A percentile compares a stretch with the other conserved stretches of the same genome.
Conservation (phyloP, 768 basidiomycete species). For the Pseudohyphozyma bogoriensis region DNA sequence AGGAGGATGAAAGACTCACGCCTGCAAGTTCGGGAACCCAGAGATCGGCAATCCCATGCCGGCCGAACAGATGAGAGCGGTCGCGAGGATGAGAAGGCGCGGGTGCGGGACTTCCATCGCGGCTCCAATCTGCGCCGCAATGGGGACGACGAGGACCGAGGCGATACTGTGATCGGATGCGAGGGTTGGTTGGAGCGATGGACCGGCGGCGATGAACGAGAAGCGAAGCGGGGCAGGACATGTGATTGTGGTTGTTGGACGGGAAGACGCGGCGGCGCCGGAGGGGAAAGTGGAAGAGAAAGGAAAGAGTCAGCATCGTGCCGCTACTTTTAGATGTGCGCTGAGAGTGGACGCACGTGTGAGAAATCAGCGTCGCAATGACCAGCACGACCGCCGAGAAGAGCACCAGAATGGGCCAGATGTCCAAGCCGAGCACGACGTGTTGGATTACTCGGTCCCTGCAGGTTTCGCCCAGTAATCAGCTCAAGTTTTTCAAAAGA, state of each 20-base stretch:
- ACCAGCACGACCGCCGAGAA: conserved; percentile 41
- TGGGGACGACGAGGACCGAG: conserved; percentile 89
- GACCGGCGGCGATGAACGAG: no score
- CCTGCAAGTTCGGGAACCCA: conserved; percentile 91
- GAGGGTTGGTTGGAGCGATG: no score
- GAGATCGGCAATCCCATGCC: conserved; percentile 99
- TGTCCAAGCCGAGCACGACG: conserved; percentile 30
- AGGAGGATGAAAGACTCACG: conserved; percentile 50
- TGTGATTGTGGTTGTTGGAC: neutral
- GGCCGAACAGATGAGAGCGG: conserved; percentile 79
- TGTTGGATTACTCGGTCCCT: conserved; percentile 29
- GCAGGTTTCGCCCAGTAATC: neutral
- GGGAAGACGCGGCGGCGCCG: no score
- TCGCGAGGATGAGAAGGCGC: conserved; percentile 77
- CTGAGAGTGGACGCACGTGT: conserved; percentile 23
- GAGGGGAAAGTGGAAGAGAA: conserved; percentile 31
- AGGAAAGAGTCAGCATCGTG: conserved; percentile 40
- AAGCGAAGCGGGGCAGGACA: conserved; percentile 41
- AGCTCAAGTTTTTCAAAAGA: neutral
- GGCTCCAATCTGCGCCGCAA: conserved; percentile 80
- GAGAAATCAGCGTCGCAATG: conserved; percentile 91
- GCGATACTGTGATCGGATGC: conserved; percentile 65
- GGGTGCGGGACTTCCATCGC: conserved; percentile 59
- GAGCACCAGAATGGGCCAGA: conserved; percentile 36
- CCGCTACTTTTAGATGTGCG: conserved; percentile 50